phyloP scores from a whole-genome alignment of 2,329 filamentous ascomycete species.

The Fusarium sp. region DNA sequence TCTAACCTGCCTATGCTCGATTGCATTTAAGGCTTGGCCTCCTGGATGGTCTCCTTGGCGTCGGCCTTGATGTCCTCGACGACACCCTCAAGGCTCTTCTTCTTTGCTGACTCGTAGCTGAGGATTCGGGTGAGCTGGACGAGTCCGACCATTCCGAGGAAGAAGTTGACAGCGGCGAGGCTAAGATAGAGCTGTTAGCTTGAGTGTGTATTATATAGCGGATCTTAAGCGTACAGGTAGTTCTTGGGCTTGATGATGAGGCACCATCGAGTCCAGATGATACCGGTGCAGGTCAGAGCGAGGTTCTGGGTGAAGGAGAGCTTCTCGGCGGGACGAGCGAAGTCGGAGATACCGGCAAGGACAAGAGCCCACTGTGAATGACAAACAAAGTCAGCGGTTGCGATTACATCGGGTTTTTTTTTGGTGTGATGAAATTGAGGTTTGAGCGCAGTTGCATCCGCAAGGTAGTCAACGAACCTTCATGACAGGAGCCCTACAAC shows the following conservation, averaged over 20 bases:
- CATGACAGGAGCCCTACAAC: slow-evolving; percentile 87
- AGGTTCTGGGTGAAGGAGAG: slow-evolving; percentile 93
- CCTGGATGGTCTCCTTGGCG: slow-evolving; percentile 45
- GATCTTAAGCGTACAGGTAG: slow-evolving; percentile 70
- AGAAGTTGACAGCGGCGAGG: slow-evolving; percentile 97
- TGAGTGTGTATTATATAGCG: not conserved
- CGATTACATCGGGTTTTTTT: not conserved
- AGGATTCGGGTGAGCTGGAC: slow-evolving; percentile 84
- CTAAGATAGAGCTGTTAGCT: slow-evolving; percentile 52
- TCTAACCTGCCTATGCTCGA: not conserved
- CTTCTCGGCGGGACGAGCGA: slow-evolving; percentile 88
- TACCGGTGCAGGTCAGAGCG: slow-evolving; percentile 87
- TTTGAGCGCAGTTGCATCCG: not conserved
- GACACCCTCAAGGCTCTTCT: slow-evolving; percentile 54
- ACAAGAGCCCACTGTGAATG: slow-evolving; percentile 84
- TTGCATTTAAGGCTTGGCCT: slow-evolving; percentile 36
- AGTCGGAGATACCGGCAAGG: slow-evolving; percentile 89
- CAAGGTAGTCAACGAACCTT: slow-evolving; percentile 56
- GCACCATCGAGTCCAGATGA: slow-evolving; percentile 99
- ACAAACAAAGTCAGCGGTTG: slow-evolving; percentile 16
- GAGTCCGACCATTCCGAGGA: slow-evolving; percentile 87
- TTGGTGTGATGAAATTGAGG: not conserved
- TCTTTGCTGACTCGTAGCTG: slow-evolving; percentile 68
- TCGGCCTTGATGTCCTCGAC: slow-evolving; percentile 55
- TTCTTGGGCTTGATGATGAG: slow-evolving; percentile 96